phyloP scores from a whole-genome alignment of 208 protist genomes.

The Entamoeba moshkovskii region DNA sequence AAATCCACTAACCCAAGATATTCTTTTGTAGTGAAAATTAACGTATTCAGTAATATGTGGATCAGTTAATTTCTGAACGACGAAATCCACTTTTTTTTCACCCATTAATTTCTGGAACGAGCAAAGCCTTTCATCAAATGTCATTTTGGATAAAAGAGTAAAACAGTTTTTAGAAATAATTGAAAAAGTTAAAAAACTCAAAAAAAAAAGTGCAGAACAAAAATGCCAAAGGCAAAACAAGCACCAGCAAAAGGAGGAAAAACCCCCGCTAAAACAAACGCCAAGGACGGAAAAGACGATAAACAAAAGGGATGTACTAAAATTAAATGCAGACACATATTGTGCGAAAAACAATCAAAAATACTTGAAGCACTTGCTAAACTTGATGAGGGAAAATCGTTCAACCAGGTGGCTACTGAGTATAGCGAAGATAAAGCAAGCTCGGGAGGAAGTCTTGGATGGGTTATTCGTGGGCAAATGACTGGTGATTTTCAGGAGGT shows the following conservation, averaged over 20 bases:
- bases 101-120: too few relatives aligned
- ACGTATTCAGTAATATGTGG: background rate
- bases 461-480: slow-evolving; percentile 3
- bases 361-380: slow-evolving; percentile 17
- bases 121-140: too few relatives aligned
- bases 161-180: too few relatives aligned
- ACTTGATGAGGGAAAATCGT: slow-evolving; percentile 3
- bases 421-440: slow-evolving; percentile 22
- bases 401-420: slow-evolving; percentile 12
- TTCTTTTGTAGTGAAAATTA: background rate
- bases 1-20: background rate
- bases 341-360: slow-evolving; percentile 30
- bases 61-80: background rate
- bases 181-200: too few relatives aligned
- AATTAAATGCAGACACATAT: slow-evolving; percentile 24
- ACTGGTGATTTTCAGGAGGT: slow-evolving; percentile 7
- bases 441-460: slow-evolving; percentile 20
- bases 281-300: background rate
- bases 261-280: background rate
- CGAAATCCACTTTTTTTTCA: background rate
- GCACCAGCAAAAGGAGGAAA: background rate
- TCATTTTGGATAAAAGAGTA: too few relatives aligned
- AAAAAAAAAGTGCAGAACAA: too few relatives aligned
- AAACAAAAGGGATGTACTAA: background rate
- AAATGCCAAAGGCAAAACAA: background rate